These are phyloP conservation scores for Psidium guajava DNA, from an alignment of 345 rosid species.

Conservation along the genomic window DNA sequence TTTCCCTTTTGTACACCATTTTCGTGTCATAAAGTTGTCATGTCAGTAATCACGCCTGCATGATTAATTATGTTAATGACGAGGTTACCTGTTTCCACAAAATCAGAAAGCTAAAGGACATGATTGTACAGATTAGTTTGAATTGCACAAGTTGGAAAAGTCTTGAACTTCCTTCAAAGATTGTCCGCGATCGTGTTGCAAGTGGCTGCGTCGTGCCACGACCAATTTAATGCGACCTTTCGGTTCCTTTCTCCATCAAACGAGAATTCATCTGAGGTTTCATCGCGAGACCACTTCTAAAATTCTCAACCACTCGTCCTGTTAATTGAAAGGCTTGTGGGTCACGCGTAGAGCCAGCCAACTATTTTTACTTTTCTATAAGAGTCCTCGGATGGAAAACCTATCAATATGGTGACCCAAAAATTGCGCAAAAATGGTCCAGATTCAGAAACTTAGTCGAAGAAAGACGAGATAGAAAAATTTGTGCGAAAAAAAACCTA, in stretches of 20 bases:
- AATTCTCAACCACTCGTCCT: background rate
- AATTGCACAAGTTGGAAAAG: background rate
- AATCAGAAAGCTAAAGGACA: background rate
- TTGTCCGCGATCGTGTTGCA: background rate
- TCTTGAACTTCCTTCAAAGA: background rate
- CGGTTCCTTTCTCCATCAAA: background rate
- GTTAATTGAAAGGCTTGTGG: background rate
- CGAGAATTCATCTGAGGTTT: background rate
- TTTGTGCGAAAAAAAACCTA: background rate
- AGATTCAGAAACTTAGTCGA: background rate
- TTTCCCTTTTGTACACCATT: background rate
- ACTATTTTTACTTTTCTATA: background rate
- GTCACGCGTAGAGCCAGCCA: background rate
- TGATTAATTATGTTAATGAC: background rate
- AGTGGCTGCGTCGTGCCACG: background rate
- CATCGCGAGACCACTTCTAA: background rate
- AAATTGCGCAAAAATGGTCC: background rate
- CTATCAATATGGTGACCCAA: background rate
- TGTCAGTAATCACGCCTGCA: background rate
- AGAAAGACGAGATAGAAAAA: background rate
- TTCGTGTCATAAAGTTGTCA: background rate
- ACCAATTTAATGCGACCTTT: background rate
- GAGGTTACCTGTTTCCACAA: background rate
- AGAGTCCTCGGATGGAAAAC: background rate
- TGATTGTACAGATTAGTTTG: background rate